Percentiles rank a stretch among this genome's conserved stretches.
Evolutionary conservation across 257 asterid species (phyloP).

Genomic region (Plantago major): DNA sequence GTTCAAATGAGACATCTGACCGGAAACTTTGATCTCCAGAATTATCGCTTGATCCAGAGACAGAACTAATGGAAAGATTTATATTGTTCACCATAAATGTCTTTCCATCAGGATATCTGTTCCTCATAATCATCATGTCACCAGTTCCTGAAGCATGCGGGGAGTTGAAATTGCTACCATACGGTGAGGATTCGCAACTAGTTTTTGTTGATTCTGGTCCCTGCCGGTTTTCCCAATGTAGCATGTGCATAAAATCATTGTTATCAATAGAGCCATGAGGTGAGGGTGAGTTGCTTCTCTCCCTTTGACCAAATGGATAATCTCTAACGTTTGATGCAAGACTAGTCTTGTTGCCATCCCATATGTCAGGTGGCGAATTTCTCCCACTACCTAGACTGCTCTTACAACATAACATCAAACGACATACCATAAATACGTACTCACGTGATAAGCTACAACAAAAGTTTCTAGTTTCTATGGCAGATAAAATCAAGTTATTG

Average conservation of each 20-base stretch:
- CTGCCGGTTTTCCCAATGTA: slow-evolving; percentile 24
- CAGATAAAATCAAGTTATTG: neutral
- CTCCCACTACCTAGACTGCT: slow-evolving; percentile 53
- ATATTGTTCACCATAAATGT: slow-evolving; percentile 21
- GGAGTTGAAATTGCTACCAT: slow-evolving; percentile 28
- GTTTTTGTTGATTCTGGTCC: slow-evolving; percentile 21
- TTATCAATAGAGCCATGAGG: slow-evolving; percentile 22
- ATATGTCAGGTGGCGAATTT: slow-evolving; percentile 31
- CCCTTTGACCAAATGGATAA: slow-evolving; percentile 17
- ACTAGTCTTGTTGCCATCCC: slow-evolving; percentile 29
- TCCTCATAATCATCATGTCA: slow-evolving; percentile 18
- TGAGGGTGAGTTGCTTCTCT: slow-evolving; percentile 23
- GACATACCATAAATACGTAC: neutral
- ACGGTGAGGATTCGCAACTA: slow-evolving; percentile 29
- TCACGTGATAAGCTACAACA: too few relatives aligned
- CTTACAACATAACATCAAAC: neutral
- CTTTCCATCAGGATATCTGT: slow-evolving; percentile 27
- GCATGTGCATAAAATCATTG: slow-evolving; percentile 20
- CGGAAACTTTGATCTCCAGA: slow-evolving; percentile 29
- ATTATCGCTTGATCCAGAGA: slow-evolving; percentile 28
- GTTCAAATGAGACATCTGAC: slow-evolving; percentile 39
- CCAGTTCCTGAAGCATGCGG: slow-evolving; percentile 22
- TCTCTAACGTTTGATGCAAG: slow-evolving; percentile 22
- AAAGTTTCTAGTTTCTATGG: too few relatives aligned
- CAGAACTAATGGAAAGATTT: slow-evolving; percentile 27